phyloP scores from a whole-genome alignment of 2,329 filamentous ascomycete genomes.

The Didymella glomerata region DNA sequence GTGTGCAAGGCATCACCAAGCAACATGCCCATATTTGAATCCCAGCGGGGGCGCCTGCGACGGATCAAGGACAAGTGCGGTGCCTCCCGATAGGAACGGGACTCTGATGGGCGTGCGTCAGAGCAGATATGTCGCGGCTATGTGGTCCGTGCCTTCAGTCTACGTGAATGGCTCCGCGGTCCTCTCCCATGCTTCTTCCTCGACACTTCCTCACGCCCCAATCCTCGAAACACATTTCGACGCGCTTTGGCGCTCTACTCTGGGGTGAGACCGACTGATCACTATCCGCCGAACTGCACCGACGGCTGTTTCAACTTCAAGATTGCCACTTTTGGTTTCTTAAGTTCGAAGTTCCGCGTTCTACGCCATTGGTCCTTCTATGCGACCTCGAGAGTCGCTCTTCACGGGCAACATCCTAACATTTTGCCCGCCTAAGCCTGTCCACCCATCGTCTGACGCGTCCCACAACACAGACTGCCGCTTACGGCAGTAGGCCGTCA shows the following conservation, averaged over 20 bases:
- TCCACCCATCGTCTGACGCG: conserved; percentile 33
- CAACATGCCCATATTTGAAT: background rate
- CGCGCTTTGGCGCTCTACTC: conserved; percentile 23
- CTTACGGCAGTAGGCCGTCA: conserved; percentile 37
- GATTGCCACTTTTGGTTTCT: conserved; percentile 28
- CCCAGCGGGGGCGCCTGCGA: conserved; percentile 5
- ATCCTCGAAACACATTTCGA: conserved; percentile 29
- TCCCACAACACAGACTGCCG: conserved; percentile 29
- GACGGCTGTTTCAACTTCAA: conserved; percentile 9
- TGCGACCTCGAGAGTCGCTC: conserved; percentile 50
- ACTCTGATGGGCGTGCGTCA: conserved; percentile 17
- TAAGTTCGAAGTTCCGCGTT: conserved; percentile 37
- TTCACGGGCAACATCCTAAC: conserved; percentile 38
- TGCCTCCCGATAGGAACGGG: conserved; percentile 15
- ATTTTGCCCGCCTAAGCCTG: conserved; percentile 36
- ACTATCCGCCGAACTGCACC: conserved; percentile 33
- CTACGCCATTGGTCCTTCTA: conserved; percentile 47
- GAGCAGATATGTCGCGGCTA: conserved; percentile 12
- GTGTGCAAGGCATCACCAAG: background rate
- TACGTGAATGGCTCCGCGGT: conserved; percentile 36
- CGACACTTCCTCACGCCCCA: conserved; percentile 37
- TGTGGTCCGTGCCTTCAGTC: conserved; percentile 4
- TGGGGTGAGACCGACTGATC: conserved; percentile 20
- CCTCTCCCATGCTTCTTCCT: conserved; percentile 30
- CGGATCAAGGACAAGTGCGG: conserved; percentile 12